These are phyloP conservation scores for Tuber calosporum DNA, from an alignment of 495 filamentous ascomycete species.

Conservation along the genomic window DNA sequence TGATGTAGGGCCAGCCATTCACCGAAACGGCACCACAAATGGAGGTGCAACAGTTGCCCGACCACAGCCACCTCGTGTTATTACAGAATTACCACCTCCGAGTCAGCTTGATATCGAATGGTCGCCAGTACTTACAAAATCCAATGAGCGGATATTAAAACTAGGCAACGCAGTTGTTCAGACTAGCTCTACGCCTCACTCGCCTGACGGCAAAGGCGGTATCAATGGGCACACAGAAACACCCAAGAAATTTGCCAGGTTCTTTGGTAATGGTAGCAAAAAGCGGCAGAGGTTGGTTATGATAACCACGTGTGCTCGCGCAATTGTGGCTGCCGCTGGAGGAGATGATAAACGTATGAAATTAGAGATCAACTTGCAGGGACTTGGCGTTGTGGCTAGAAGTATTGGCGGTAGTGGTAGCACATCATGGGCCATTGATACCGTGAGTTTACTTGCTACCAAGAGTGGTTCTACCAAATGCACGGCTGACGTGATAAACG, in stretches of 20 bases:
- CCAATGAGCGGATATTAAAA: conserved; percentile 90
- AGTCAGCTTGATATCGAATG: conserved; percentile 98
- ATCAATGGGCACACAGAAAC: conserved; percentile 52
- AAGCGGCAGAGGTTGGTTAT: conserved; percentile 90
- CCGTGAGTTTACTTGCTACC: conserved; percentile 54
- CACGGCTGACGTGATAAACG: conserved; percentile 29
- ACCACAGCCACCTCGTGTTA: conserved; percentile 64
- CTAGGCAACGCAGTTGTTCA: conserved; percentile 81
- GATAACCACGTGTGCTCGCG: conserved; percentile 82
- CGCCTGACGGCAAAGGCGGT: conserved; percentile 39
- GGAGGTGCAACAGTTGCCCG: conserved; percentile 30
- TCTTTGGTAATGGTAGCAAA: conserved; percentile 86
- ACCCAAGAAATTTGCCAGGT: conserved; percentile 79
- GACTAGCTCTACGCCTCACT: conserved; percentile 60
- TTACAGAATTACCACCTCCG: conserved; percentile 91
- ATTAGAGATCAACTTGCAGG: conserved; percentile 72
- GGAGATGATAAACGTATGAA: conserved; percentile 96
- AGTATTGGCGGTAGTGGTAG: conserved; percentile 75
- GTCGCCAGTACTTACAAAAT: conserved; percentile 87
- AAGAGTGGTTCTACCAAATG: conserved; percentile 19
- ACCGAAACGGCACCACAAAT: conserved; percentile 43
- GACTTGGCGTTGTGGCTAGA: conserved; percentile 65
- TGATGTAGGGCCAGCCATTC: conserved; percentile 51
- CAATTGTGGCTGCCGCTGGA: conserved; percentile 84
- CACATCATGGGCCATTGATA: conserved; percentile 85